Percentiles rank a stretch among this genome's conserved stretches.
Conservation (phyloP, 768 basidiomycete genomes). For the Austroboletus festivus region DNA sequence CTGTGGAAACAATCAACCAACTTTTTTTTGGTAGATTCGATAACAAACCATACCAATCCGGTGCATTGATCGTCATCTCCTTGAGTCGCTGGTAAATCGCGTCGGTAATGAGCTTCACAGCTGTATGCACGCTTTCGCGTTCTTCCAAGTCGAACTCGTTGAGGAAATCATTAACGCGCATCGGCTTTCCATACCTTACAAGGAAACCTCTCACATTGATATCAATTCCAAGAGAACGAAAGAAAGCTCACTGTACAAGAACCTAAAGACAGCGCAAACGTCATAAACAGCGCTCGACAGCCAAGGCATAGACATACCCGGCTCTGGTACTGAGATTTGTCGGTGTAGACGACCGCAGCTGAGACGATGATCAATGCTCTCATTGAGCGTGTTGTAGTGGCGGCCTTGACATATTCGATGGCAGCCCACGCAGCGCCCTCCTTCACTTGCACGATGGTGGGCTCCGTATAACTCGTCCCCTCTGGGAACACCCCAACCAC, state of each 20-base stretch:
- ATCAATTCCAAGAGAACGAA: background rate
- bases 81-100: conserved; percentile 47
- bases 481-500: conserved; percentile 71
- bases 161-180: conserved; percentile 8
- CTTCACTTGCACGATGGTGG: conserved; percentile 45
- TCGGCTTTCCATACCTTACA: conserved; percentile 8
- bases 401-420: conserved; percentile 59
- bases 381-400: conserved; percentile 21
- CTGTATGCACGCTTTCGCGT: conserved; percentile 42
- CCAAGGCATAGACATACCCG: conserved; percentile 36
- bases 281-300: background rate
- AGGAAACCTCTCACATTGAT: background rate
- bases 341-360: conserved; percentile 66
- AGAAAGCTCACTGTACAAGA: conserved; percentile 4
- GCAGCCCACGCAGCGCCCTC: conserved; percentile 73
- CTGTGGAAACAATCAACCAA: conserved; percentile 30
- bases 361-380: conserved; percentile 52
- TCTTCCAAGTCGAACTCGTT: background rate
- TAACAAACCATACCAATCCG: conserved; percentile 52
- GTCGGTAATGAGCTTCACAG: conserved; percentile 56
- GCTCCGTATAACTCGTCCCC: conserved; percentile 52
- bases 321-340: conserved; percentile 64
- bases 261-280: background rate
- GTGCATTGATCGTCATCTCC: conserved; percentile 60
- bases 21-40: conserved; percentile 2